Percentiles rank a stretch among this genome's conserved stretches.
Evolutionary conservation across 108 stramenopile species (phyloP).

Genomic region (Cyclostephanos invisitatus): DNA sequence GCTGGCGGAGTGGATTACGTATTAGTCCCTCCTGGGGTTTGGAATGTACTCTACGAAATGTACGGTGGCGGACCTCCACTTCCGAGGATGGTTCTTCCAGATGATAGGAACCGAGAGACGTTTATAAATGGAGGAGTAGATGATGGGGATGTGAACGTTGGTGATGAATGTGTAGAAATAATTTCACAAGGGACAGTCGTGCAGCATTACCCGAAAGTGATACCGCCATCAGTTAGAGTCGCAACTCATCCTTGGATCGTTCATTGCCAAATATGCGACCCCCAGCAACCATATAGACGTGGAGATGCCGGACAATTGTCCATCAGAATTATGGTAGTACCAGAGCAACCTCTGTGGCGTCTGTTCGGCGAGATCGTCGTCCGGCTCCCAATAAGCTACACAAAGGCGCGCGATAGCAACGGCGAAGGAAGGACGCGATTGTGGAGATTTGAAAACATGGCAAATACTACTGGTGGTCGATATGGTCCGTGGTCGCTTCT

Average conservation of each 20-base stretch:
- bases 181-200: slow-evolving; percentile 22
- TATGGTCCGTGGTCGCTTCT: slow-evolving; percentile 85
- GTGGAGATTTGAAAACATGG: slow-evolving; percentile 63
- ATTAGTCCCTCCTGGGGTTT: slow-evolving; percentile 77
- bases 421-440: slow-evolving; percentile 72
- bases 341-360: slow-evolving; percentile 84
- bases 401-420: slow-evolving; percentile 56
- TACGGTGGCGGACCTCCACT: slow-evolving; percentile 90
- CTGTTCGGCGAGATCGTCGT: slow-evolving; percentile 70
- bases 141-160: slow-evolving; percentile 12
- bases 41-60: slow-evolving; percentile 86
- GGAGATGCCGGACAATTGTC: slow-evolving; percentile 80
- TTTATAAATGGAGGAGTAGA: slow-evolving; percentile 10
- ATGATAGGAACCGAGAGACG: slow-evolving; percentile 10
- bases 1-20: slow-evolving; percentile 58
- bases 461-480: slow-evolving; percentile 45
- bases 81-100: slow-evolving; percentile 70
- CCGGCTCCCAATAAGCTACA: slow-evolving; percentile 63
- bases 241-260: slow-evolving; percentile 83
- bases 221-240: slow-evolving; percentile 62
- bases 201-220: slow-evolving; percentile 46
- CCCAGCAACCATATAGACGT: slow-evolving; percentile 79
- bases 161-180: slow-evolving; percentile 31
- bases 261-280: slow-evolving; percentile 80
- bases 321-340: slow-evolving; percentile 77